Evolutionary conservation across 352 stramenopile species (phyloP), one percentile per base, ranked within the genome.

Genomic region (Blastocystis sp.): DNA sequence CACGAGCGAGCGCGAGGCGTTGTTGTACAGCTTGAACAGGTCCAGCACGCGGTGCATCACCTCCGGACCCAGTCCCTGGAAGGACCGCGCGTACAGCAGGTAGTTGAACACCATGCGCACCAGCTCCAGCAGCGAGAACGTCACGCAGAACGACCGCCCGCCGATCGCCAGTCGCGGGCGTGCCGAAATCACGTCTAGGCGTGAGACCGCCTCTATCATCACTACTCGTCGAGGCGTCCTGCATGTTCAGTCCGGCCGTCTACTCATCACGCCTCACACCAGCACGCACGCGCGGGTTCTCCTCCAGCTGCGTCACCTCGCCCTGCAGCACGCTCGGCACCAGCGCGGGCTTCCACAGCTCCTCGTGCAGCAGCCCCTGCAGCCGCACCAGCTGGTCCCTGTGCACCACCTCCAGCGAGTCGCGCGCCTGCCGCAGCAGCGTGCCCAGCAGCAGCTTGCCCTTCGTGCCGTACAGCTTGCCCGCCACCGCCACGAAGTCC

Each of bases 81-180:
- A 79, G 43, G 45, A 79, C 19, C 69, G 69, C 23, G 69, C 69
- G 23, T 79, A 79, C 17, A 79, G 53, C 17, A 79, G 69, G 38
- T 79, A 79, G 38, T 79, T 43, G 28, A 79, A 62, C 7, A 79
- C n/a, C 69, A 79, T 79, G 21, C 62, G 61, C 69, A 79, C 69
- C 21, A 79, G 38, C 53, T 79, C 69, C 43, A 79, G 52, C 45
- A 79, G 38, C 53, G 69, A 79, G 23, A 64, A 45, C 2, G 69
- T 79, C 69, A 79, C 69, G 38, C 69, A 79, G 43, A 79, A 79
- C 11, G 69, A 79, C 43, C 62, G 43, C 38, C 14, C 9, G 34
- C 69, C 69, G 38, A 79, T 79, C 7, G 62, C 28, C 10, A 79
- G 53, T 21, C 69, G 69, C 21, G 69, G 69, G 64, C 45, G 69